Evolutionary conservation across 2,329 filamentous ascomycete genomes (phyloP).

Genomic region (Colletotrichum trifolii): DNA sequence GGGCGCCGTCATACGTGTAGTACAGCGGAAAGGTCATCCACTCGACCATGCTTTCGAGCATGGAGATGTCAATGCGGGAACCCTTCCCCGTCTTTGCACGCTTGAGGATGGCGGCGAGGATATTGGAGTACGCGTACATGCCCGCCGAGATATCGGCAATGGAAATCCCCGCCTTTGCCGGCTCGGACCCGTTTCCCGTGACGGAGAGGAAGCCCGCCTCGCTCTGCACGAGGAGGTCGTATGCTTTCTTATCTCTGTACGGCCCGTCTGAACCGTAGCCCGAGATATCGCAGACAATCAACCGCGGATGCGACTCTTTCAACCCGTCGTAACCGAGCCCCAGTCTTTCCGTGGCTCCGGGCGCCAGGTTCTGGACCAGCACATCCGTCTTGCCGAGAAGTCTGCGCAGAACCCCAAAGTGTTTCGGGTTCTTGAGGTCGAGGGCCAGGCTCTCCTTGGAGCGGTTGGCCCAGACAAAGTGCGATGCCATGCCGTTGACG

Average conservation of each 20-base stretch:
- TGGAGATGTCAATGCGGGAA: constrained; percentile 64
- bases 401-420: constrained; percentile 55
- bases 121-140: constrained; percentile 63
- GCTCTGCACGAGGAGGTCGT: constrained; percentile 65
- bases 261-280: constrained; percentile 64
- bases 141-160: constrained; percentile 66
- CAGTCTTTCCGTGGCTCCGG: constrained; percentile 58
- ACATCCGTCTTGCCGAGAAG: constrained; percentile 59
- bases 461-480: constrained; percentile 67
- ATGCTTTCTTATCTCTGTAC: constrained; percentile 65
- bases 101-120: constrained; percentile 61
- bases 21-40: constrained; percentile 70
- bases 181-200: constrained; percentile 56
- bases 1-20: constrained; percentile 59
- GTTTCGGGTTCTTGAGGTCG: constrained; percentile 56
- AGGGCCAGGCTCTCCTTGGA: constrained; percentile 65
- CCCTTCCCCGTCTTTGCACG: constrained; percentile 60
- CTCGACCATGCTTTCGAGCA: constrained; percentile 68
- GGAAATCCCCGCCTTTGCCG: constrained; percentile 63
- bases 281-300: constrained; percentile 67
- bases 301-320: constrained; percentile 51
- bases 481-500: constrained; percentile 61
- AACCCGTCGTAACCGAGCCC: constrained; percentile 59
- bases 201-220: constrained; percentile 64
- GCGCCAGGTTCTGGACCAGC: constrained; percentile 64